A percentile compares a stretch with the other conserved stretches of the same genome.
Conservation (phyloP, 2,329 filamentous ascomycete species). For the Pestalotiopsis sp. region DNA sequence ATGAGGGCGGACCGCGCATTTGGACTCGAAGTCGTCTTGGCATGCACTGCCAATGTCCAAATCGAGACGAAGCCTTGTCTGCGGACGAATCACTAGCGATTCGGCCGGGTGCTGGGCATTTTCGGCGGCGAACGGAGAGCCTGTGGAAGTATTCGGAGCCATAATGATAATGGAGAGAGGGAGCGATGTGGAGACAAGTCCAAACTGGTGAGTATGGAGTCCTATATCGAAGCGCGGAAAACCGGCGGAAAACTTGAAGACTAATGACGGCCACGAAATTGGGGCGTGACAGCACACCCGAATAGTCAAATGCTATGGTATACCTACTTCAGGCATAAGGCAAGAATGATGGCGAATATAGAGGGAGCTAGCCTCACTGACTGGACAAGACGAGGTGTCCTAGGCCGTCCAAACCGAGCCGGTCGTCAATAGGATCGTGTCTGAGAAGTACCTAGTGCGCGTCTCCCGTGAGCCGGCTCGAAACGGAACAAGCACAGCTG, state of each 20-base stretch:
- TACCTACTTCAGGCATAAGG: not conserved
- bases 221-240: not conserved
- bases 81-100: conserved; percentile 7
- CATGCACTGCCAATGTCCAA: not conserved
- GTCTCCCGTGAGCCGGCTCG: not conserved
- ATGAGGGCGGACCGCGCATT: not conserved
- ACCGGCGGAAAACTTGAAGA: conserved; percentile 3
- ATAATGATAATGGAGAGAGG: not conserved
- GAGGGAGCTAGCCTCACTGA: not conserved
- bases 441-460: not conserved
- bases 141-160: conserved; percentile 6
- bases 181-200: conserved; percentile 8
- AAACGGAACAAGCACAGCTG: not conserved
- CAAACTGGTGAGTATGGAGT: not conserved
- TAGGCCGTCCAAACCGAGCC: not conserved
- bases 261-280: not conserved
- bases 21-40: not conserved
- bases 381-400: not conserved
- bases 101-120: not conserved
- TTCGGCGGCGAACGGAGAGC: not conserved
- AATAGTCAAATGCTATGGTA: not conserved
- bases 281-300: not conserved
- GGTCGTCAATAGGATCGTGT: not conserved
- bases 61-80: conserved; percentile 9
- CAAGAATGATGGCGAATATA: not conserved